Conservation (phyloP, 495 filamentous ascomycete genomes). For the Hypoxylon trugodes region DNA sequence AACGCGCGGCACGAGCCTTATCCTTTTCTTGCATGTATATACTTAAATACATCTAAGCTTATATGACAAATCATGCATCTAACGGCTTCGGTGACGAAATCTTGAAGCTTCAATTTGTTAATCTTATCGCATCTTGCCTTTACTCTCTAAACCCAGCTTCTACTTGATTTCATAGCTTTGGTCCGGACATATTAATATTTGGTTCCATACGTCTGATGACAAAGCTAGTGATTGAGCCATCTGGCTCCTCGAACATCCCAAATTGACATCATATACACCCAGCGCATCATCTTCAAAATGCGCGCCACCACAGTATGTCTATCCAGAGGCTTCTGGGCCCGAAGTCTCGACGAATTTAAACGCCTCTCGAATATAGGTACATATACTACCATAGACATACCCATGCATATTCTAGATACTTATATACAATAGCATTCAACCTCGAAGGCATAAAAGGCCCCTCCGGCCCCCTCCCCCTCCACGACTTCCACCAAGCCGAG, state of each 20-base stretch:
- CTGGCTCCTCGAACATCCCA: conserved; percentile 35
- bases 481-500: conserved; percentile 70
- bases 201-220: conserved; percentile 32
- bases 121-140: too few relatives aligned
- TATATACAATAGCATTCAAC: conserved; percentile 46
- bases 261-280: conserved; percentile 23
- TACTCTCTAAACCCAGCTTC: background rate
- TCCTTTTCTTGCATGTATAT: conserved; percentile 1
- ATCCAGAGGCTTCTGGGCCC: conserved; percentile 53
- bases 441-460: conserved; percentile 65
- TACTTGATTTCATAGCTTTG: conserved; percentile 3
- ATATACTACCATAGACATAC: background rate
- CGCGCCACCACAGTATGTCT: conserved; percentile 51
- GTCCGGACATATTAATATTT: background rate
- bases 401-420: background rate
- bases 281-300: conserved; percentile 45
- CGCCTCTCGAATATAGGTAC: conserved; percentile 56
- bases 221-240: conserved; percentile 42
- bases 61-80: background rate
- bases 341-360: conserved; percentile 58
- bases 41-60: background rate
- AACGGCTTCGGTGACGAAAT: conserved; percentile 25
- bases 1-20: conserved; percentile 28
- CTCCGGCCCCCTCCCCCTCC: conserved; percentile 64
- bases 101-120: conserved; percentile 23